Evolutionary conservation across 345 rosid genomes (phyloP).

Genomic region (Rhizophora apiculata): DNA sequence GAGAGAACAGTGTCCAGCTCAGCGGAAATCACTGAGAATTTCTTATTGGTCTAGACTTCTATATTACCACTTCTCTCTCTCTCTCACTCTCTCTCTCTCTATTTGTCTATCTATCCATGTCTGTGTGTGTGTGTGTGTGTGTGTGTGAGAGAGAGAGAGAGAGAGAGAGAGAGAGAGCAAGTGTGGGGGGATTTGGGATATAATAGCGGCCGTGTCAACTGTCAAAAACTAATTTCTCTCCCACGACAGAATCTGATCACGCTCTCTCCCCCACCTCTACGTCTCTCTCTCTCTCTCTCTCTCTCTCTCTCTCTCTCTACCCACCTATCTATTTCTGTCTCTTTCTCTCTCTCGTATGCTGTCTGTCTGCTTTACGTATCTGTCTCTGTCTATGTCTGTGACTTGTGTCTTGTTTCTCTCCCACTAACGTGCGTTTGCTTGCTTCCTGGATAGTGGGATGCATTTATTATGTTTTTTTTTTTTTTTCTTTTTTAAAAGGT

Average conservation of each 20-base stretch:
- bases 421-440: constrained; percentile 8
- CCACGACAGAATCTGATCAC: constrained; percentile 75
- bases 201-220: constrained; percentile 82
- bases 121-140: background rate
- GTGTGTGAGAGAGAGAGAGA: background rate
- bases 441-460: background rate
- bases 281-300: constrained; percentile 20
- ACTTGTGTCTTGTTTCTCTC: constrained; percentile 24
- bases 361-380: constrained; percentile 36
- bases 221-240: constrained; percentile 55
- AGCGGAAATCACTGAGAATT: constrained; percentile 16
- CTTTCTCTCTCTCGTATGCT: constrained; percentile 28
- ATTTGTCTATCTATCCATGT: constrained; percentile 15
- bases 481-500: constrained; percentile 1
- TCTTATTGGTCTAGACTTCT: constrained; percentile 28
- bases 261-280: constrained; percentile 57
- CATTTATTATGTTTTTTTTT: background rate
- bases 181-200: constrained; percentile 30
- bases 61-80: constrained; percentile 12
- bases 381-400: constrained; percentile 41
- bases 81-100: background rate
- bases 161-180: background rate
- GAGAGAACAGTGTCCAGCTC: constrained; percentile 20
- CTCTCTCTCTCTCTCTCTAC: constrained; percentile 18
- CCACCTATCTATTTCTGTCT: background rate